Evolutionary conservation across 306 rosid species (phyloP).

Genomic region (Rosa persica): DNA sequence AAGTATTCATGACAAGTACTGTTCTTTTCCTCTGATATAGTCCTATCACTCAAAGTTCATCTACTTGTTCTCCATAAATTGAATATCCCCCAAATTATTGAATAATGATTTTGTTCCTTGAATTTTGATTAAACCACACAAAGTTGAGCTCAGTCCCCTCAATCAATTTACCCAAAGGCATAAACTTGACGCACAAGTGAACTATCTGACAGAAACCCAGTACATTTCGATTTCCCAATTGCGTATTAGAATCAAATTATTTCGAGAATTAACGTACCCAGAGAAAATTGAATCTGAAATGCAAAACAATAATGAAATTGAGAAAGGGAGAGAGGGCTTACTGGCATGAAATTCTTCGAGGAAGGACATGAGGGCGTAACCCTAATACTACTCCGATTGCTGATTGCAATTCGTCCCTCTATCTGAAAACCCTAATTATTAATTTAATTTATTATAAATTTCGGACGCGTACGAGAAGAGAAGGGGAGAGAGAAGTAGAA

Average conservation of each 20-base stretch:
- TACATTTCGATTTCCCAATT: neutral
- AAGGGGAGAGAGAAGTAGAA: neutral
- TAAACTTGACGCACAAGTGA: neutral
- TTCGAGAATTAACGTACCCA: neutral
- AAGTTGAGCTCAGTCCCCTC: neutral
- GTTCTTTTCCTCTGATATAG: neutral
- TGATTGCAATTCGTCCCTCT: neutral
- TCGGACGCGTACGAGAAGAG: neutral
- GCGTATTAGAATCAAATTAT: neutral
- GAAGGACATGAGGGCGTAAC: conserved; percentile 73
- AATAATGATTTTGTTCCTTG: neutral
- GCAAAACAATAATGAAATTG: neutral
- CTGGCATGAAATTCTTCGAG: conserved; percentile 88
- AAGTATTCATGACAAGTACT: neutral
- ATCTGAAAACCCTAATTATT: conserved; percentile 9
- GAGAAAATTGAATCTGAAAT: neutral
- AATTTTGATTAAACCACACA: neutral
- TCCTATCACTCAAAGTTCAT: neutral
- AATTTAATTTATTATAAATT: neutral
- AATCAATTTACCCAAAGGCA: neutral
- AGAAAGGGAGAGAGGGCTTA: conserved; percentile 27
- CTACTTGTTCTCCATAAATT: neutral
- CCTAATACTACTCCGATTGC: neutral
- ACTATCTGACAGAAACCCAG: neutral
- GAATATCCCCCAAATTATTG: neutral